These are phyloP conservation scores for Aspergillus sp. DNA, from an alignment of 2,329 filamentous ascomycete genomes.

Conservation along the genomic window DNA sequence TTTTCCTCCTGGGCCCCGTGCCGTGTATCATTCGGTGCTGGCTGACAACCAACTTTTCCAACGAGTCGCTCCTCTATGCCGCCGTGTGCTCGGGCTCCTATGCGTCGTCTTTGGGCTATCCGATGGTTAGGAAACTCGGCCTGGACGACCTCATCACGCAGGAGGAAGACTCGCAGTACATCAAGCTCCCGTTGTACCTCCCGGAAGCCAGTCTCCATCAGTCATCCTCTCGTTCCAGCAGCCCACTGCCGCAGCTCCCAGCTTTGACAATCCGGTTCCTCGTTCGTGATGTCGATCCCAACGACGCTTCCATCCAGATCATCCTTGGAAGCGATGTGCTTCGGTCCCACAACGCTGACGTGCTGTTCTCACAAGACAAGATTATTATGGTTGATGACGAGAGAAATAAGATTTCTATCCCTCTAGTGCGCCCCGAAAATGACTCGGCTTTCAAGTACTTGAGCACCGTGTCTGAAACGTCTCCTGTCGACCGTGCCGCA, in stretches of 20 bases:
- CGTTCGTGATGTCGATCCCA: conserved; percentile 52
- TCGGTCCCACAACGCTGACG: conserved; percentile 79
- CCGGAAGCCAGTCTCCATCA: conserved; percentile 79
- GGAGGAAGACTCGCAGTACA: conserved; percentile 61
- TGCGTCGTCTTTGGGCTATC: conserved; percentile 73
- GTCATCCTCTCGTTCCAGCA: conserved; percentile 66
- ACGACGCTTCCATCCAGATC: conserved; percentile 65
- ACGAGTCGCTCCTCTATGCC: conserved; percentile 82
- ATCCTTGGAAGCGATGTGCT: conserved; percentile 88
- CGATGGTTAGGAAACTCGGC: conserved; percentile 69
- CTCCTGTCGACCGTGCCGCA: conserved; percentile 5
- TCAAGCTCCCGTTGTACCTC: conserved; percentile 79
- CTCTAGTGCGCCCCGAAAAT: conserved; percentile 87
- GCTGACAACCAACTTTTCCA: conserved; percentile 85
- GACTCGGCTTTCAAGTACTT: conserved; percentile 75
- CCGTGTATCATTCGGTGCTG: conserved; percentile 95
- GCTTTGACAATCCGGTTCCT: conserved; percentile 76
- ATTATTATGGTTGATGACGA: conserved; percentile 85
- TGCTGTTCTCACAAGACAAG: conserved; percentile 87
- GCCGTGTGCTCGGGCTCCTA: conserved; percentile 90
- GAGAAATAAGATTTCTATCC: conserved; percentile 79
- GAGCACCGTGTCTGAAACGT: conserved; percentile 48
- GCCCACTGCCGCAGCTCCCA: conserved; percentile 73
- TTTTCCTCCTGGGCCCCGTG: conserved; percentile 81
- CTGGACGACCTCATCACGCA: conserved; percentile 63